phyloP scores from a whole-genome alignment of 371 early-diverging fungal species.

The Apophysomyces elegans region DNA sequence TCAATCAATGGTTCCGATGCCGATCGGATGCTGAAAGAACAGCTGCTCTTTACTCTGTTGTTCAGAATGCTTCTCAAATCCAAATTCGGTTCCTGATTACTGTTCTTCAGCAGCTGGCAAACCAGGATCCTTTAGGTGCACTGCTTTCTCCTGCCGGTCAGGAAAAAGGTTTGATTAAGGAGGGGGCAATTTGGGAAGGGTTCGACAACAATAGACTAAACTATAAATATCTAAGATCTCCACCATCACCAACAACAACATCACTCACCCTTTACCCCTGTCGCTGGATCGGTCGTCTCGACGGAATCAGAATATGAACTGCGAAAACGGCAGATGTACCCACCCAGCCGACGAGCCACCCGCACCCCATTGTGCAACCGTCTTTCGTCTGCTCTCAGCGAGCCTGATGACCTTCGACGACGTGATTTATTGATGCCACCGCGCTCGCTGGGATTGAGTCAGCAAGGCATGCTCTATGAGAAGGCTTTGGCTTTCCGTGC shows the following conservation, averaged over 20 bases:
- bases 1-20: conserved; percentile 95
- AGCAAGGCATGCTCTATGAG: conserved; percentile 42
- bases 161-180: conserved; percentile 54
- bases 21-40: conserved; percentile 92
- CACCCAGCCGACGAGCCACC: conserved; percentile 27
- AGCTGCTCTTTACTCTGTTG: conserved; percentile 87
- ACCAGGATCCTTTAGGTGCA: conserved; percentile 70
- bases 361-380: conserved; percentile 31
- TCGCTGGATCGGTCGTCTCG: conserved; percentile 40
- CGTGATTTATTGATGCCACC: conserved; percentile 38
- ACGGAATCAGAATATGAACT: conserved; percentile 44
- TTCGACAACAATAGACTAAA: conserved; percentile 8
- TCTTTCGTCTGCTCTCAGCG: conserved; percentile 43
- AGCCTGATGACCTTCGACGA: conserved; percentile 48
- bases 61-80: conserved; percentile 90
- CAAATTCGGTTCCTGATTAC: conserved; percentile 94
- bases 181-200: conserved; percentile 3
- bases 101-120: conserved; percentile 88
- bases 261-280: conserved; percentile 15
- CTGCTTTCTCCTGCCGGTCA: conserved; percentile 61
- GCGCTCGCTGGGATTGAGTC: conserved; percentile 27
- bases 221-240: conserved; percentile 3
- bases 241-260: neutral
- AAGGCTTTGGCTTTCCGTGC: conserved; percentile 48
- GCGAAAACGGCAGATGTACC: conserved; percentile 41